Evolutionary conservation across 2,329 filamentous ascomycete species (phyloP).

Genomic region (Fusarium poae): DNA sequence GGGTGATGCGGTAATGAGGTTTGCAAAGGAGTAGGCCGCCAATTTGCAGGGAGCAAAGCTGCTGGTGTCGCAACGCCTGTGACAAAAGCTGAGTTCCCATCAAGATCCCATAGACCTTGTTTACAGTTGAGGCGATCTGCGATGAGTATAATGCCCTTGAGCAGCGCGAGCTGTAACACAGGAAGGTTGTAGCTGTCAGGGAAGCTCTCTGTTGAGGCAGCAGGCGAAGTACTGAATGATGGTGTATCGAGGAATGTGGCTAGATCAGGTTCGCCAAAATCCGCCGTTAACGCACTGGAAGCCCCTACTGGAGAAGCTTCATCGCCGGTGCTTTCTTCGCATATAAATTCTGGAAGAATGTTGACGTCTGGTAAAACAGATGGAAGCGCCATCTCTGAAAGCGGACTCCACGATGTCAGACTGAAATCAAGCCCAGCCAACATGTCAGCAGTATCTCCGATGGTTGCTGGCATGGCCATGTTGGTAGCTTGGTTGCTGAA

Average conservation of each 20-base stretch:
- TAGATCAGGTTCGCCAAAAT: slow-evolving; percentile 20
- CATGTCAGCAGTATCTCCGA: slow-evolving; percentile 30
- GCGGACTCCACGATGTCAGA: slow-evolving; percentile 44
- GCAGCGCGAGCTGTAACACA: slow-evolving; percentile 62
- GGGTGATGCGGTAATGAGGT: slow-evolving; percentile 67
- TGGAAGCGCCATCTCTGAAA: slow-evolving; percentile 34
- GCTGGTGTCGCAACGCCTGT: slow-evolving; percentile 48
- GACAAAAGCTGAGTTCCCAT: slow-evolving; percentile 62
- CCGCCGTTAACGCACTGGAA: slow-evolving; percentile 4
- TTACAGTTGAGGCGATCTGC: slow-evolving; percentile 60
- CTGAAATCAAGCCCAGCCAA: slow-evolving; percentile 43
- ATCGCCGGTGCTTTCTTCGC: slow-evolving; percentile 16
- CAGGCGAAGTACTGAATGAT: slow-evolving; percentile 36
- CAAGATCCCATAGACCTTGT: slow-evolving; percentile 60
- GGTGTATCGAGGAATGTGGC: slow-evolving; percentile 40
- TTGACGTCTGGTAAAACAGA: slow-evolving; percentile 35
- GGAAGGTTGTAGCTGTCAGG: slow-evolving; percentile 64
- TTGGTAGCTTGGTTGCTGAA: slow-evolving; percentile 3
- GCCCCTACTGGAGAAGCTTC: not conserved
- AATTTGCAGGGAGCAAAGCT: slow-evolving; percentile 59
- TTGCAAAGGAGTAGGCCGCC: slow-evolving; percentile 66
- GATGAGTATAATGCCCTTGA: slow-evolving; percentile 62
- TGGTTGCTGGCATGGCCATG: slow-evolving; percentile 9
- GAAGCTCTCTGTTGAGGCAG: slow-evolving; percentile 48
- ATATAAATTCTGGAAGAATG: slow-evolving; percentile 22